Evolutionary conservation across 345 rosid species (phyloP).

Genomic region (Citrus mangshanensis): DNA sequence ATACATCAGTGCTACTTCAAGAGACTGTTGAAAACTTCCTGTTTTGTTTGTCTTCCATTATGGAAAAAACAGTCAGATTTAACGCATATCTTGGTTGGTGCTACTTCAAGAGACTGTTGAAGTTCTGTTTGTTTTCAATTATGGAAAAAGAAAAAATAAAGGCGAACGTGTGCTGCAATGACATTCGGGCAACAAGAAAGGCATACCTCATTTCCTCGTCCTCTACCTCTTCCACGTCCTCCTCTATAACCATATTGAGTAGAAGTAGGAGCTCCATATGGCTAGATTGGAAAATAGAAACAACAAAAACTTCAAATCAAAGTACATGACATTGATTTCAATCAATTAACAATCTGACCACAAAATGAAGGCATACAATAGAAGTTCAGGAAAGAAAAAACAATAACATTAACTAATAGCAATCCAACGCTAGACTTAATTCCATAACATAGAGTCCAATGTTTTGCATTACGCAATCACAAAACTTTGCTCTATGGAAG

Average conservation of each 20-base stretch:
- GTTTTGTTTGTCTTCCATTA: neutral
- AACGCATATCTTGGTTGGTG: neutral
- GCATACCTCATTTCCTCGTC: conserved; percentile 23
- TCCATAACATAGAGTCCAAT: neutral
- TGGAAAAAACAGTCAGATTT: neutral
- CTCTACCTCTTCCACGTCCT: conserved; percentile 30
- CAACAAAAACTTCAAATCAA: neutral
- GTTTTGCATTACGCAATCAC: neutral
- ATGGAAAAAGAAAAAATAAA: neutral
- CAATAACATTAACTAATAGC: neutral
- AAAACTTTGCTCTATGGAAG: neutral
- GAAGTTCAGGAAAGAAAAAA: neutral
- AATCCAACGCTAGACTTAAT: neutral
- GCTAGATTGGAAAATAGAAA: conserved; percentile 8
- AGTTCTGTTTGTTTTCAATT: neutral
- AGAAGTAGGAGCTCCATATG: conserved; percentile 16
- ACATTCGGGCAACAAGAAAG: neutral
- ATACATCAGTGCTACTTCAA: neutral
- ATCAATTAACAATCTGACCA: neutral
- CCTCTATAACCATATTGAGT: conserved; percentile 20
- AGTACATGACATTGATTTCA: neutral
- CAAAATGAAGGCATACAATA: neutral
- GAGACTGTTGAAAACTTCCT: neutral
- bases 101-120: neutral
- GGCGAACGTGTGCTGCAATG: neutral